phyloP scores from a whole-genome alignment of 1,284 basidiomycete species.

The Coniophora puteana region DNA sequence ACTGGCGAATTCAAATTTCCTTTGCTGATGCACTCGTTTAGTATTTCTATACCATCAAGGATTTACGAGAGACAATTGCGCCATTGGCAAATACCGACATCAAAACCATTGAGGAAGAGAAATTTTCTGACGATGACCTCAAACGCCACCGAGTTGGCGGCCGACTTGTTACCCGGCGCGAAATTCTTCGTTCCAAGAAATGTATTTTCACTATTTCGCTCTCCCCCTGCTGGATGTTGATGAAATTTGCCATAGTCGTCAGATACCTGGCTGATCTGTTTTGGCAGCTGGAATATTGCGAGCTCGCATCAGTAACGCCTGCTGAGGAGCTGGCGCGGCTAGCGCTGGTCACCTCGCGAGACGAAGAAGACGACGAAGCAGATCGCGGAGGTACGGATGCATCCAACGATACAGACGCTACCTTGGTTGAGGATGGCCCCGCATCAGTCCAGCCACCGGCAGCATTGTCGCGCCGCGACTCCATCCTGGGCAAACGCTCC shows the following conservation, averaged over 20 bases:
- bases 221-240: no score
- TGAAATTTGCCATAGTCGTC: slow-evolving; percentile 54
- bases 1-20: neutral
- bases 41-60: slow-evolving; percentile 95
- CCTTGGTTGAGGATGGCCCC: slow-evolving; percentile 73
- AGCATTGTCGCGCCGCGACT: slow-evolving; percentile 28
- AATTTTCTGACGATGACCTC: slow-evolving; percentile 73
- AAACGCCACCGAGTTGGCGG: slow-evolving; percentile 85
- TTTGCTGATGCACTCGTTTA: slow-evolving; percentile 29
- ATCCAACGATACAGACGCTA: slow-evolving; percentile 82
- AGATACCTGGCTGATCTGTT: slow-evolving; percentile 77
- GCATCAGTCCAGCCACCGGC: slow-evolving; percentile 23
- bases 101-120: slow-evolving; percentile 61
- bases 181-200: slow-evolving; percentile 79
- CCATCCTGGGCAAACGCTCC: slow-evolving; percentile 71
- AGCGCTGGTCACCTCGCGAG: slow-evolving; percentile 86
- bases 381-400: slow-evolving; percentile 70
- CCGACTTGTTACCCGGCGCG: slow-evolving; percentile 72
- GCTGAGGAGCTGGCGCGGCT: slow-evolving; percentile 86
- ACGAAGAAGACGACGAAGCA: slow-evolving; percentile 83
- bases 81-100: slow-evolving; percentile 54
- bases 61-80: slow-evolving; percentile 74
- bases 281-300: slow-evolving; percentile 68
- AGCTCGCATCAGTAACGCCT: slow-evolving; percentile 72
- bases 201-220: slow-evolving; percentile 47